A percentile compares a stretch with the other conserved stretches of the same genome.
Conservation (phyloP, 768 basidiomycete genomes). For the Leccinum imitatum region DNA sequence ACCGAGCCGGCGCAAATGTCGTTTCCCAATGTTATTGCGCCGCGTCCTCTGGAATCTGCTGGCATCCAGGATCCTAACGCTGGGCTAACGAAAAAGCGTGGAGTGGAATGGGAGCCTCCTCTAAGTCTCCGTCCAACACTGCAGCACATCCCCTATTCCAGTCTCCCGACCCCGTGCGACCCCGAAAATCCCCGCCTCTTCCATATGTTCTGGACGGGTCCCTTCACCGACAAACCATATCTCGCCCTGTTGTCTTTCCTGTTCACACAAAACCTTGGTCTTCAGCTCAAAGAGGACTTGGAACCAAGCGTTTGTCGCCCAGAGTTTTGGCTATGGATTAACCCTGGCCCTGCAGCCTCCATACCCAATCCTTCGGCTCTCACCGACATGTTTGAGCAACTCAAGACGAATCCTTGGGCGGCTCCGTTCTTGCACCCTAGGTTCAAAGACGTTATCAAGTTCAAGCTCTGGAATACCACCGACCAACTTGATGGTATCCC, state of each 20-base stretch:
- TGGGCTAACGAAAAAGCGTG: conserved; percentile 58
- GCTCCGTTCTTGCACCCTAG: conserved; percentile 91
- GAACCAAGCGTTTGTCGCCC: conserved; percentile 66
- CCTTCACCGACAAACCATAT: conserved; percentile 99
- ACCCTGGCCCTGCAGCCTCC: conserved; percentile 92
- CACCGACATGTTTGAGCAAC: conserved; percentile 77
- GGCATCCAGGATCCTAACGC: conserved; percentile 46
- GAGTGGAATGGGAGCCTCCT: conserved; percentile 58
- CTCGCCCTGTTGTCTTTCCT: conserved; percentile 92
- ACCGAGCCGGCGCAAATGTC: conserved; percentile 36
- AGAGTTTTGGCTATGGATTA: conserved; percentile 98
- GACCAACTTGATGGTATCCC: conserved; percentile 92
- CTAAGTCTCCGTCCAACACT: conserved; percentile 49
- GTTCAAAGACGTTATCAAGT: conserved; percentile 90
- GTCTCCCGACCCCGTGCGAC: conserved; percentile 69
- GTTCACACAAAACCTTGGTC: conserved; percentile 90
- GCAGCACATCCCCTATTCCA: conserved; percentile 55
- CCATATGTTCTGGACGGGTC: conserved; percentile 99
- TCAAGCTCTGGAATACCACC: conserved; percentile 98
- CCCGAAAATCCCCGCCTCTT: conserved; percentile 83
- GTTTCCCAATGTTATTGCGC: conserved; percentile 32
- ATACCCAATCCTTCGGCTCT: conserved; percentile 82
- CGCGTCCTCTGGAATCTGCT: conserved; percentile 29
- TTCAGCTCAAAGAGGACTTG: conserved; percentile 59
- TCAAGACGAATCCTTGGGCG: conserved; percentile 89